Base-by-base conservation (phyloP, 2,329 filamentous ascomycete genomes). In the Zalaria obscura region DNA sequence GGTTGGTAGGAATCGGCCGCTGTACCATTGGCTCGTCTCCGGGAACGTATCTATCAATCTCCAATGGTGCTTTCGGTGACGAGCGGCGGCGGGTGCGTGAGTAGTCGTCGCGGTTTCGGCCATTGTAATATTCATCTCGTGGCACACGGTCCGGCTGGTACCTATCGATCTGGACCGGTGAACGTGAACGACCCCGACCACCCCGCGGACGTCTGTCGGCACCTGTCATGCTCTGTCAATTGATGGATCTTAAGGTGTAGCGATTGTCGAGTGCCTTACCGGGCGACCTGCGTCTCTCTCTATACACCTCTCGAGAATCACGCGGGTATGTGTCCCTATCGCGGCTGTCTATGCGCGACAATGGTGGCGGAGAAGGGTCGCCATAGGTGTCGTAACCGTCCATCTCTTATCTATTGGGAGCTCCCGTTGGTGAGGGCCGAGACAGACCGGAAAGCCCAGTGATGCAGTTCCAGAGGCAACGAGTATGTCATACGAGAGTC, bases 31-130 rank as follows among this genome's bases (percentile, higher is more conserved):
- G 61, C 40, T 81, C 76, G 50, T 85, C 80, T 11, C 83, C 82
- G 1, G 85, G 85, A 18, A 91, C 80, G 55, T 91, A 91, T 51
- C 85, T 78, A 58, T 93, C 85, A 49, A 93, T 91, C 18, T 45
- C 44, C 9, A 37, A 41, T 44, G 82, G 83, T 44, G 79, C 73
- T 27, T 80, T 63, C 66, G 56, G 72, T 53, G 51, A 84, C 59
- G 73, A 73, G 35, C 69, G 66, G 32, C 75, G 70, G 37, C 77
- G 73, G 41, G 81, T 76, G 36, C 75, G 73, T 44, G 80, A 76
- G 41, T 57, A 58, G 50, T 80, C 77, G 44, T 84, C 78, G 40
- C 77, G 72, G 46, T 69, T 66, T 35, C 75, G 68, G 39, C 62
- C 52, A 35, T 58, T 57, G 38, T 68, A 69, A 52, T 81, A 79